Base-by-base conservation (phyloP, 1,284 basidiomycete species). In the Xerocomus nothofagi region DNA sequence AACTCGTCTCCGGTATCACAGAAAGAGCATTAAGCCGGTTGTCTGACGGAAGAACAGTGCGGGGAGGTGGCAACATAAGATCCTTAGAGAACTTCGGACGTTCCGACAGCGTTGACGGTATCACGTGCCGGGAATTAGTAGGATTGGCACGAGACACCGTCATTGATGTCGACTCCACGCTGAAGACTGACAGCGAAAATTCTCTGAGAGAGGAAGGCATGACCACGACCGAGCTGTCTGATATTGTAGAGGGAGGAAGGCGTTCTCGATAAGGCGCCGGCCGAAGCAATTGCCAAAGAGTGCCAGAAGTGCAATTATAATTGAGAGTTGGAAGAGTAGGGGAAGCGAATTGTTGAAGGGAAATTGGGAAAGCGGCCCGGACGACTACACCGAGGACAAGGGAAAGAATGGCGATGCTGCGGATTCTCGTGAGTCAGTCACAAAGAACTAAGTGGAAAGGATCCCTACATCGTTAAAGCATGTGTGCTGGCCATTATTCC, bases 331-430 rank as follows among this genome's bases (percentile, higher is more conserved):
- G 15, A 36, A 63, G 30, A 14, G 55, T 41, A 17, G 60, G 58
- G 0, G 65, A 40, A 26, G 55, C 46, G 17, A 59, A 53, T 21
- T 58, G 51, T 36, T 69, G 65, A 21, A 71, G 69, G 12, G 73
- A 68, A 5, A 73, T 69, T 17, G 71, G 73, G 58, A 81, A 74
- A 4, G 72, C 66, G 4, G 78, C 75, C 51, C 83, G 82, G 58
- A 83, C 75, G 9, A 81, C 71, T 53, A 84, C 79, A 12, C 84
- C 82, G 46, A 86, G 70, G n/a, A 88, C 73, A 33, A 88, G 71
- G 31, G 84, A 85, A 51, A 88, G 66, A 43, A 88, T 64, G 0
- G 84, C 82, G 52, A 88, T 76, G 42, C 86, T 88, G 50, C 30
- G 24, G 53, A 44, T 53, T 40, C 49, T n/a, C 23, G 45, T 61